These are phyloP conservation scores for Basipetospora chlamydospora DNA, from an alignment of 2,329 filamentous ascomycete species.

Conservation along the genomic window DNA sequence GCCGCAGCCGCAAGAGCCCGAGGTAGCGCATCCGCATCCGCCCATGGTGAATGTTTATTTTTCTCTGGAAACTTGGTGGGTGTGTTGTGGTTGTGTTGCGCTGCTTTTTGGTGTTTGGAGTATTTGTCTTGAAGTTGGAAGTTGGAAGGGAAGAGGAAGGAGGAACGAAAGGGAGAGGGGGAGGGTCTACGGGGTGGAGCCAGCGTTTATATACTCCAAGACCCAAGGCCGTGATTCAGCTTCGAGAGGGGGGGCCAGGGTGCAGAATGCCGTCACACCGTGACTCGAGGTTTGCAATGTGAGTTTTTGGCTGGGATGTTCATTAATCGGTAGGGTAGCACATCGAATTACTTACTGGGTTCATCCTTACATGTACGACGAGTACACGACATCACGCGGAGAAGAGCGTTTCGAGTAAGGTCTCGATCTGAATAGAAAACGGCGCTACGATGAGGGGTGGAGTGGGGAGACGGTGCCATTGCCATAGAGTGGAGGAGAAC, in stretches of 20 bases:
- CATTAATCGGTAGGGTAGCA: neutral
- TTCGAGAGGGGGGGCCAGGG: neutral
- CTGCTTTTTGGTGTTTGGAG: neutral
- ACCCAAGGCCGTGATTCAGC: neutral
- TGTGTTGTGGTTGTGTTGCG: neutral
- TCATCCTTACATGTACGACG: too few species aligned
- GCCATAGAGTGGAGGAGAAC: too few species aligned
- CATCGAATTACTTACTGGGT: neutral
- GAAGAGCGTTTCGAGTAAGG: too few species aligned
- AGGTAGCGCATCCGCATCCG: constrained; percentile 26
- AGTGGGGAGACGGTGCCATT: too few species aligned
- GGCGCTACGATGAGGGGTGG: too few species aligned
- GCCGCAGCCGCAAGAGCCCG: constrained; percentile 27
- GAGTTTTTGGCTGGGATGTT: too few species aligned
- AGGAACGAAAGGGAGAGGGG: neutral
- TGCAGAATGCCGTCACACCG: neutral
- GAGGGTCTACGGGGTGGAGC: neutral
- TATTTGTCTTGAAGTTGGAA: constrained; percentile 4
- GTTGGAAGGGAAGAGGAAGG: constrained; percentile 3
- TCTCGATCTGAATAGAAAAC: too few species aligned
- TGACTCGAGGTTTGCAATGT: too few species aligned
- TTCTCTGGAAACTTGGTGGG: constrained; percentile 2
- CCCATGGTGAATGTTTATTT: constrained; percentile 22
- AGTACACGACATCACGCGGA: too few species aligned
- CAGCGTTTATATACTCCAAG: neutral